Evolutionary conservation across 768 basidiomycete species (phyloP).

Genomic region (Rhodosporidiobolus sp.): DNA sequence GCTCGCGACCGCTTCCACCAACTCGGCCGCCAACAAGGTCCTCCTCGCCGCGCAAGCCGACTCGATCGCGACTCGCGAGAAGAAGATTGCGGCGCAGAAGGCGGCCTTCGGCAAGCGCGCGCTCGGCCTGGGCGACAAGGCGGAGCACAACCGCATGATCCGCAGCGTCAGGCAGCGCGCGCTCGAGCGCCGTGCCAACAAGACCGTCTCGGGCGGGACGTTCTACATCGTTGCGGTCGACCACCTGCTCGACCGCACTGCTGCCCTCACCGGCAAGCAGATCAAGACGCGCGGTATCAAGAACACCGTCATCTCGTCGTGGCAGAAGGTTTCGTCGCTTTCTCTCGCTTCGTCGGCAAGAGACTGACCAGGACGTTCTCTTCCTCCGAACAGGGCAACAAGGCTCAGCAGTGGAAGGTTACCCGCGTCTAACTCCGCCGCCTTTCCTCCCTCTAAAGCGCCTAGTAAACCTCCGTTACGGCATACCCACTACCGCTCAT

Average conservation of each 20-base stretch:
- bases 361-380: neutral
- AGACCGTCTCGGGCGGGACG: slow-evolving; percentile 14
- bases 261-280: slow-evolving; percentile 20
- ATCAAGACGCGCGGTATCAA: slow-evolving; percentile 16
- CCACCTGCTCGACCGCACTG: slow-evolving; percentile 33
- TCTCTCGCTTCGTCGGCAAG: neutral
- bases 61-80: slow-evolving; percentile 33
- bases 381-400: slow-evolving; percentile 9
- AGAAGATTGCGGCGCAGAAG: slow-evolving; percentile 35
- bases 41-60: slow-evolving; percentile 39
- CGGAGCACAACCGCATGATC: neutral
- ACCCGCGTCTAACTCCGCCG: neutral
- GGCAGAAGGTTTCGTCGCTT: slow-evolving; percentile 6
- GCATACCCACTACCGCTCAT: too few species aligned
- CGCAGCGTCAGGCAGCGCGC: neutral
- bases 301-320: slow-evolving; percentile 13
- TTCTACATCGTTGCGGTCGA: slow-evolving; percentile 13
- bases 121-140: neutral
- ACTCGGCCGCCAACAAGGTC: slow-evolving; percentile 21
- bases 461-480: too few species aligned
- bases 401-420: slow-evolving; percentile 21
- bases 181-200: slow-evolving; percentile 18
- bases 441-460: neutral
- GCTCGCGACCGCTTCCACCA: neutral
- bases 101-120: slow-evolving; percentile 21